Base-by-base conservation (phyloP, 345 rosid species). In the Aethionema arabicum region DNA sequence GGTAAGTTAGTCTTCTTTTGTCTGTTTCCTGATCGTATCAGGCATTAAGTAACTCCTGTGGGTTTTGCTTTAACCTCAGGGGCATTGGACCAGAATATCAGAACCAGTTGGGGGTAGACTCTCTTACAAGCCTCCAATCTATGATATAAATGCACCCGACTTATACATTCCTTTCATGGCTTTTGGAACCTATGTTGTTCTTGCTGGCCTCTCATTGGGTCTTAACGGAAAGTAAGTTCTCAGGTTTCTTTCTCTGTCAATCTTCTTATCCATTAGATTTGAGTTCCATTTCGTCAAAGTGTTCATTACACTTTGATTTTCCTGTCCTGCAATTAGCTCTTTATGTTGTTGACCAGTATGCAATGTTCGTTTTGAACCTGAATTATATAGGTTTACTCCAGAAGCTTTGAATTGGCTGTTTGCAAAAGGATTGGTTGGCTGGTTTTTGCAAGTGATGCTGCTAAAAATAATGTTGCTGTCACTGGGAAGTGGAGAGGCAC, bases 151-250 rank as follows among this genome's bases (percentile, higher is more conserved):
- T 66, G 95, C 95, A 4, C 95, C 90, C 0, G 90, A 84, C 61
- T 80, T 84, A 4, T 86, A 86, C 80, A 86, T 86, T 72, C 90
- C 88, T 0, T 79, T 75, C 47, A 82, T 84, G 90, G 88, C 86
- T 51, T 84, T 87, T 58, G 88, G 72, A 0, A 86, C 88, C 30
- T 80, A 80, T 41, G 61, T 84, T 60, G 83, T 86, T 74, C 90
- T 86, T 43, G 86, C 85, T 35, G 88, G 90, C 45, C 69, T 87
- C 44, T 82, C 83, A 39, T 44, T 84, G 53, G 82, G 95, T 32
- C 77, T 82, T 42, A 60, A 76, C 0, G 90, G 82, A 41, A 84
- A 76, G 90, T 83, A 80, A 67, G 87, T 15, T 32, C 0, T 49
- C 36, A 4, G 6, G 43, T 8, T 21, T 21, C 27, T 21, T 21